A percentile compares a stretch with the other conserved stretches of the same genome.
Evolutionary conservation across 148 eudicot species (phyloP).

Genomic region (Amaranthus cruentus): DNA sequence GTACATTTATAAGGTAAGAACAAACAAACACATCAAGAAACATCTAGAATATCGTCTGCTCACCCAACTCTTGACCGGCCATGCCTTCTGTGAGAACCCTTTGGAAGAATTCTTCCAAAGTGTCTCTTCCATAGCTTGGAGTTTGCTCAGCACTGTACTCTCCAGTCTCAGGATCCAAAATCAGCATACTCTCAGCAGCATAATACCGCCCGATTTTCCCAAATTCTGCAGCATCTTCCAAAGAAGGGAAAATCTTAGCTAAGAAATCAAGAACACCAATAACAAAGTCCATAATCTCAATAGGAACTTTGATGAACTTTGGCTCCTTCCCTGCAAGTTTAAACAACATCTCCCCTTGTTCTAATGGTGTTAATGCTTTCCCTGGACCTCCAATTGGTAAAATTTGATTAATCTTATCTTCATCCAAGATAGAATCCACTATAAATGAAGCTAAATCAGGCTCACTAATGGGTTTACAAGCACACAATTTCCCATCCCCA

Average conservation of each 20-base stretch:
- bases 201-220: conserved; percentile 95
- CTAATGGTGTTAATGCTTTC: conserved; percentile 78
- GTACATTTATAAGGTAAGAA: conserved; percentile 17
- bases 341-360: conserved; percentile 90
- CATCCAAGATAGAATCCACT: conserved; percentile 67
- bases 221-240: conserved; percentile 90
- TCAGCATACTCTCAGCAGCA: conserved; percentile 95
- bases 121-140: conserved; percentile 87
- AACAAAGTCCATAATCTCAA: conserved; percentile 84
- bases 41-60: conserved; percentile 60
- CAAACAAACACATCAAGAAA: background rate
- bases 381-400: conserved; percentile 95
- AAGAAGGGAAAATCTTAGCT: conserved; percentile 59
- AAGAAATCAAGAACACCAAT: conserved; percentile 79
- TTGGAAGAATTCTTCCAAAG: conserved; percentile 81
- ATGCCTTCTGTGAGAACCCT: conserved; percentile 77
- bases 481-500: conserved; percentile 95
- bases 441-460: conserved; percentile 79
- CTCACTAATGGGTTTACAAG: conserved; percentile 94
- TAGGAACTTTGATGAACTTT: conserved; percentile 80
- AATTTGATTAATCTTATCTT: conserved; percentile 56
- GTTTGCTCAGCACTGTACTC: conserved; percentile 74
- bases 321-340: conserved; percentile 66
- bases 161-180: conserved; percentile 77
- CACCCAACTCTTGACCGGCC: conserved; percentile 93